A percentile compares a stretch with the other conserved stretches of the same genome.
Evolutionary conservation across 2,329 filamentous ascomycete genomes (phyloP).

Genomic region (Clarireedia sp.): DNA sequence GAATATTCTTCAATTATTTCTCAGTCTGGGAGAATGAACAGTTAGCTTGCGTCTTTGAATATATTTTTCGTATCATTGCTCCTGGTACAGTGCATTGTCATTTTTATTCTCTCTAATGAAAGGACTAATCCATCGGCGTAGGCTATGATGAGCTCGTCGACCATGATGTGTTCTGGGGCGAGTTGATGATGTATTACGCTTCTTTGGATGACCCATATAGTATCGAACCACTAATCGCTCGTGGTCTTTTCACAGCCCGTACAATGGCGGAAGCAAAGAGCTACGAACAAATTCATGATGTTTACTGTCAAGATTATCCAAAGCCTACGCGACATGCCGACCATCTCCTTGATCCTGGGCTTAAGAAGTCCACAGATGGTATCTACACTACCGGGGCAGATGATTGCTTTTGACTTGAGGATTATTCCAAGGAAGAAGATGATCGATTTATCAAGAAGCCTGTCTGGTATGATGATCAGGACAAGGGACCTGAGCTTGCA

Average conservation of each 20-base stretch:
- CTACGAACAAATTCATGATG: not conserved
- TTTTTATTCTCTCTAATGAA: not conserved
- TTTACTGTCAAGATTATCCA: not conserved
- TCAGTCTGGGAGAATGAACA: conserved; percentile 14
- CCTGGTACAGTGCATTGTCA: not conserved
- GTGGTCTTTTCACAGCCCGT: not conserved
- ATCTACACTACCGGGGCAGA: not conserved
- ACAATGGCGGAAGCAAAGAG: not conserved
- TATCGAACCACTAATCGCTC: not conserved
- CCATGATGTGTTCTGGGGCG: not conserved
- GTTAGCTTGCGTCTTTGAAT: conserved; percentile 10
- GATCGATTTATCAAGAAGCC: not conserved
- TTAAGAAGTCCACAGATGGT: not conserved
- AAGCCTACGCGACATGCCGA: no score
- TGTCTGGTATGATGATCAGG: not conserved
- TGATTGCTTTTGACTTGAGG: not conserved
- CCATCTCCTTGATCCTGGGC: not conserved
- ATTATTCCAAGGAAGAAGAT: not conserved
- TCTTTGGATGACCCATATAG: not conserved
- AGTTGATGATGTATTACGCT: not conserved
- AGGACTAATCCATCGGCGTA: not conserved
- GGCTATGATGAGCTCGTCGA: not conserved
- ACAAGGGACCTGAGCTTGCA: not conserved
- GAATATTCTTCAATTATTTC: conserved; percentile 3
- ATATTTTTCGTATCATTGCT: conserved; percentile 2